phyloP scores from a whole-genome alignment of 768 basidiomycete species.

The Pleurotus cornucopiae region DNA sequence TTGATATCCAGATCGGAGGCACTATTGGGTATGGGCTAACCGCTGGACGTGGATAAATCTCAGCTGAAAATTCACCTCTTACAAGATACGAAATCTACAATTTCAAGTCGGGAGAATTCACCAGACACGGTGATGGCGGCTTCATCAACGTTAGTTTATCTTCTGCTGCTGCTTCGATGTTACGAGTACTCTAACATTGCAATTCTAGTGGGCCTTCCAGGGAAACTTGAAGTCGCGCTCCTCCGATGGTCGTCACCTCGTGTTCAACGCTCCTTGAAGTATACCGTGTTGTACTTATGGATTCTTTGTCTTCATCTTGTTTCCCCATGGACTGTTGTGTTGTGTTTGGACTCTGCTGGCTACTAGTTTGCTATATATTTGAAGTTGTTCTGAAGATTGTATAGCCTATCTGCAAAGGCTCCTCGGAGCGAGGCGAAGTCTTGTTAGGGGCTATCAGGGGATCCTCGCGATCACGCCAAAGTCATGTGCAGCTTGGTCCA shows the following conservation, averaged over 20 bases:
- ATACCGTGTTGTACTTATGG: background rate
- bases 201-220: background rate
- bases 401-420: no score
- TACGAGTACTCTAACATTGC: background rate
- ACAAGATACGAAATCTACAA: conserved; percentile 1
- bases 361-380: no score
- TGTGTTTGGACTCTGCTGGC: no score
- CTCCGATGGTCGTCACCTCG: background rate
- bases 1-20: conserved; percentile 1
- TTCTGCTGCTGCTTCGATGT: no score
- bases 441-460: no score
- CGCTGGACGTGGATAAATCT: background rate
- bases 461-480: no score
- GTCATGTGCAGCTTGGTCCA: no score
- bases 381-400: no score
- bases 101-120: conserved; percentile 5
- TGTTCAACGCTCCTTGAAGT: background rate
- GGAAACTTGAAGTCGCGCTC: background rate
- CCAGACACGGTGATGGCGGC: conserved; percentile 9
- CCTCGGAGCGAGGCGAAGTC: no score
- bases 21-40: background rate
- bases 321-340: no score
- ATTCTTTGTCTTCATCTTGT: no score
- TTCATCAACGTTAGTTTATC: conserved; percentile 9
- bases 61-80: background rate